Evolutionary conservation across 805 yeast species (phyloP), one percentile per base, ranked within the genome.

Genomic region (Zygosaccharomyces rouxii): DNA sequence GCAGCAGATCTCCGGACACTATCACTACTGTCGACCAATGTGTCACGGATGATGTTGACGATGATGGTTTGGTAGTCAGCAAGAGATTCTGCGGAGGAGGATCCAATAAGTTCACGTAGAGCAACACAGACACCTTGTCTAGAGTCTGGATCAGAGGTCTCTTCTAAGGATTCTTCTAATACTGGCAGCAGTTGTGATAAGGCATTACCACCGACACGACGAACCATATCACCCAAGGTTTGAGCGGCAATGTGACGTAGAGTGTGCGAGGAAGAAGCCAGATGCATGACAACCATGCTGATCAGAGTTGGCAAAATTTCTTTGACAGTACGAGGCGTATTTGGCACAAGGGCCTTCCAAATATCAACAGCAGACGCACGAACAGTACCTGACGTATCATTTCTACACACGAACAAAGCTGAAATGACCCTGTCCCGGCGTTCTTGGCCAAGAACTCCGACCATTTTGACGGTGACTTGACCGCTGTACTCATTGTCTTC

Each of bases 111-210:
- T 65, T 90, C 98, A 38, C 82, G 79, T 42, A 89, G 73, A 7
- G 99, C 99, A 65, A 92, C 81, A 74, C 99, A 94, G 44, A 94
- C 88, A 74, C 99, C 99, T 72, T 90, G 95, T 64, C 86, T 87
- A 31, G 95, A 84, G 63, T 84, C 94, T n/a, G 86, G 72, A 59
- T 86, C 94, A 47, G 77, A 69, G 26, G 78, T 63, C n/a, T 75
- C 71, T 46, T 73, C 64, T 53, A 86, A 70, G 1, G 88, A 77
- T 35, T 77, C 78, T 56, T 87, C 85, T 58, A 92, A 72, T 4
- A 95, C 85, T 38, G 99, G 99, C 51, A 94, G 72, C 53, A 94
- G 71, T 63, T 86, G 89, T 2, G 88, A 73, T 53, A 94, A 76
- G 0, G 97, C 95, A 58, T 84, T 84, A 25, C 88, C 81, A 52